phyloP scores from a whole-genome alignment of 169 alveolate species.

The Plasmodium vivax region DNA sequence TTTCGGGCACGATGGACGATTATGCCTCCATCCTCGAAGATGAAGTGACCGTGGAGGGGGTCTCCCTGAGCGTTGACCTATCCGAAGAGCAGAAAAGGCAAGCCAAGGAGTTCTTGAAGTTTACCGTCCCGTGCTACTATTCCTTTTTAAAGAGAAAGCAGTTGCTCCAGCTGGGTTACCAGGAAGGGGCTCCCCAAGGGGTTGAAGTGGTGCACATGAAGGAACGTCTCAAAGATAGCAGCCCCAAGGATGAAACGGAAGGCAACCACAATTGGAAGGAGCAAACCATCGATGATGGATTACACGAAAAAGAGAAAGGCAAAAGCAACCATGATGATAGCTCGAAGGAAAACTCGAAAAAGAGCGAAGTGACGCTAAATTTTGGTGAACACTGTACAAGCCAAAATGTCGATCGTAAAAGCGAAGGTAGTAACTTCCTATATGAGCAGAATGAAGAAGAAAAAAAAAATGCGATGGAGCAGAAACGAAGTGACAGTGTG shows the following conservation, averaged over 20 bases:
- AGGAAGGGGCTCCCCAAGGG: not conserved
- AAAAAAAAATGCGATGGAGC: not conserved
- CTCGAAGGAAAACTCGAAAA: not conserved
- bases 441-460: not conserved
- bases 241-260: not conserved
- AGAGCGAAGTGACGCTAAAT: not conserved
- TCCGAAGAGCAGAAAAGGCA: slow-evolving; percentile 1
- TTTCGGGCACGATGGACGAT: slow-evolving; percentile 35
- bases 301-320: not conserved
- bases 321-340: not conserved
- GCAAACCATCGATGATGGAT: not conserved
- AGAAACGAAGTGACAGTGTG: not conserved
- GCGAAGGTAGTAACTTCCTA: not conserved
- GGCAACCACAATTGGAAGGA: not conserved
- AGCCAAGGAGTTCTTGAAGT: slow-evolving; percentile 28
- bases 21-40: slow-evolving; percentile 72
- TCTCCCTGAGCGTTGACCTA: slow-evolving; percentile 12
- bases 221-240: not conserved
- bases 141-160: slow-evolving; percentile 20
- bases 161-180: not conserved
- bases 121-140: slow-evolving; percentile 55
- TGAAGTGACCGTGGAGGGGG: slow-evolving; percentile 26
- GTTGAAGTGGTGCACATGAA: not conserved
- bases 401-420: not conserved
- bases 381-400: not conserved